These are phyloP conservation scores for Lagenidium sp. DNA, from an alignment of 352 stramenopile species.

Conservation along the genomic window DNA sequence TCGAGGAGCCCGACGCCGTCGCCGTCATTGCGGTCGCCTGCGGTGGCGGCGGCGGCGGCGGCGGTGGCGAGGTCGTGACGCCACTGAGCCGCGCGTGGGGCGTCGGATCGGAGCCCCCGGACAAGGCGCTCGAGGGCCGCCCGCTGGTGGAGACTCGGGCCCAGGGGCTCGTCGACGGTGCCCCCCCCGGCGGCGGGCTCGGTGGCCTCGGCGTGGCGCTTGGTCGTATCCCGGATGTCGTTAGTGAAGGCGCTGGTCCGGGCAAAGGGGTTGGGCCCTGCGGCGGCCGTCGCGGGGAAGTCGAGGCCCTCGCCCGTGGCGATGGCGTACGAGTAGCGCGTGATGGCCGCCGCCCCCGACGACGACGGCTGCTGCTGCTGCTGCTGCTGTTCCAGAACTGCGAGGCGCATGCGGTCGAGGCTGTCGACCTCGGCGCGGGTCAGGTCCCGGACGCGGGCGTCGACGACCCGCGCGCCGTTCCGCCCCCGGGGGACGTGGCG, in stretches of 20 bases:
- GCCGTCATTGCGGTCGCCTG: slow-evolving; percentile 1
- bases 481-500: slow-evolving; percentile 38
- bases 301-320: slow-evolving; percentile 42
- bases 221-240: slow-evolving; percentile 50
- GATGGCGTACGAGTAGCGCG: slow-evolving; percentile 61
- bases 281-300: slow-evolving; percentile 39
- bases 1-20: slow-evolving; percentile 41
- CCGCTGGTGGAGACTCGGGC: slow-evolving; percentile 48
- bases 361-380: background rate
- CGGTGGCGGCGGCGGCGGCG: too few species aligned
- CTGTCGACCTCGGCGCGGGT: slow-evolving; percentile 61
- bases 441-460: slow-evolving; percentile 42
- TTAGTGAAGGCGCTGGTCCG: slow-evolving; percentile 68
- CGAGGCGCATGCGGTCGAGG: slow-evolving; percentile 62
- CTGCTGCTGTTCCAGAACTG: slow-evolving; percentile 22
- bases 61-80: slow-evolving; percentile 1
- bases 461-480: slow-evolving; percentile 40
- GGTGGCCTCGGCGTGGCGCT: slow-evolving; percentile 57
- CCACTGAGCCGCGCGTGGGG: slow-evolving; percentile 2
- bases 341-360: slow-evolving; percentile 23
- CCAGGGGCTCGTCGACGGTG: slow-evolving; percentile 34
- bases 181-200: slow-evolving; percentile 53
- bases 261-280: slow-evolving; percentile 48
- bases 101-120: slow-evolving; percentile 10
- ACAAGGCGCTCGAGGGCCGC: slow-evolving; percentile 43